phyloP scores from a whole-genome alignment of 495 filamentous ascomycete genomes.

The Aspergillus coremiiformis region DNA sequence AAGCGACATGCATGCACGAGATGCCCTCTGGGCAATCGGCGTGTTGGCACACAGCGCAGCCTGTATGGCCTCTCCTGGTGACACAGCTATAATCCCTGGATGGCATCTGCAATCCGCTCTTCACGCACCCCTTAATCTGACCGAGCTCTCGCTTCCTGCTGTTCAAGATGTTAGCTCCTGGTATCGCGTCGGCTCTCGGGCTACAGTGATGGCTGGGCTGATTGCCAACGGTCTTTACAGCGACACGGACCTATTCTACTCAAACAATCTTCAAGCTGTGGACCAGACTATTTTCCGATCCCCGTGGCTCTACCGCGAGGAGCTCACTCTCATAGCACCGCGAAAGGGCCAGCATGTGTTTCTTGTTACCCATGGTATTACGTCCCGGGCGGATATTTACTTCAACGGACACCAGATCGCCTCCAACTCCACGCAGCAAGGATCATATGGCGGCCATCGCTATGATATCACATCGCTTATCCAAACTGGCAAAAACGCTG shows the following conservation, averaged over 20 bases:
- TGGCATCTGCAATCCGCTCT: slow-evolving; percentile 52
- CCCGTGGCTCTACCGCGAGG: slow-evolving; percentile 57
- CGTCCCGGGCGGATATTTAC: slow-evolving; percentile 53
- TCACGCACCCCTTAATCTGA: slow-evolving; percentile 26
- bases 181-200: slow-evolving; percentile 43
- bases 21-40: not conserved
- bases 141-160: slow-evolving; percentile 37
- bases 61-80: slow-evolving; percentile 20
- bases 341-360: slow-evolving; percentile 39
- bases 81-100: slow-evolving; percentile 40
- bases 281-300: slow-evolving; percentile 43
- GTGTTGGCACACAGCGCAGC: not conserved
- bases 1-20: not conserved
- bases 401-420: slow-evolving; percentile 51
- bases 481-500: slow-evolving; percentile 34
- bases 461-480: slow-evolving; percentile 47
- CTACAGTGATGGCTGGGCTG: slow-evolving; percentile 53
- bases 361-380: slow-evolving; percentile 52
- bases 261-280: slow-evolving; percentile 39
- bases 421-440: slow-evolving; percentile 40
- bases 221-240: slow-evolving; percentile 47
- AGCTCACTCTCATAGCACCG: slow-evolving; percentile 37
- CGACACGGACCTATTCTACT: slow-evolving; percentile 51
- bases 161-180: slow-evolving; percentile 39
- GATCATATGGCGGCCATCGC: slow-evolving; percentile 48